Base-by-base conservation (phyloP, 768 basidiomycete species). In the Hygrocybe coccinea region DNA sequence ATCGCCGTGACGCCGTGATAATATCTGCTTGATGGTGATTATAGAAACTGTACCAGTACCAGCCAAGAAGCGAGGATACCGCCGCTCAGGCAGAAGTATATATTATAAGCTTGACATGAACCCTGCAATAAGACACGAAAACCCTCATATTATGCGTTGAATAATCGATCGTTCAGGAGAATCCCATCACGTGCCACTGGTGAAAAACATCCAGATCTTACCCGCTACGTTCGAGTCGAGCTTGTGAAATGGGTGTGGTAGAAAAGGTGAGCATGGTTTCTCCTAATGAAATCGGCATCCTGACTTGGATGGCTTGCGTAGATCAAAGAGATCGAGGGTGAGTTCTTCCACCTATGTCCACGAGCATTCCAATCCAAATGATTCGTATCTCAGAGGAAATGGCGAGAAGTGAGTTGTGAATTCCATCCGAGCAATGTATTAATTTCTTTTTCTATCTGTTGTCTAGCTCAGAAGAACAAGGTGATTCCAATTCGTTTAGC, bases 251-350 rank as follows among this genome's bases (percentile, higher is more conserved):
- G 95, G 95, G 94, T 65, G 83, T 97, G 65, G 79, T 93, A 64
- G 95, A 97, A 74, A 97, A 97, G 85, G 91, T 77, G 21, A n/a
- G 59, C 51, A 14, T 6, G 47, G 11, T 15, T 37, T 5, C 10
- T 34, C 69, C n/a, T 17, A 36, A n/a, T n/a, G n/a, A n/a, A 24
- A 15, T 43, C 19, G 44, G 38, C 39, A 29, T 39, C n/a, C 37
- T 45, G 25, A 24, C 45, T 14, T 22, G 35, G n/a, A 37, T 17
- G 2, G 50, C 35, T 47, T 34, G 12, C 25, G 41, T 36, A 95
- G 92, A 95, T 97, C 63, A 95, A 93, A 70, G 92, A 90, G 70
- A 95, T 95, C 59, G 91, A 97, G 81, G 90, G 91, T 91, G 68
- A 73, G 88, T 60, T 46, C 36, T 41, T n/a, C 34, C n/a, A 25